Evolutionary conservation across 2,329 filamentous ascomycete genomes (phyloP), one percentile per base, ranked within the genome.

Genomic region (Phyllosticta capitalensis): DNA sequence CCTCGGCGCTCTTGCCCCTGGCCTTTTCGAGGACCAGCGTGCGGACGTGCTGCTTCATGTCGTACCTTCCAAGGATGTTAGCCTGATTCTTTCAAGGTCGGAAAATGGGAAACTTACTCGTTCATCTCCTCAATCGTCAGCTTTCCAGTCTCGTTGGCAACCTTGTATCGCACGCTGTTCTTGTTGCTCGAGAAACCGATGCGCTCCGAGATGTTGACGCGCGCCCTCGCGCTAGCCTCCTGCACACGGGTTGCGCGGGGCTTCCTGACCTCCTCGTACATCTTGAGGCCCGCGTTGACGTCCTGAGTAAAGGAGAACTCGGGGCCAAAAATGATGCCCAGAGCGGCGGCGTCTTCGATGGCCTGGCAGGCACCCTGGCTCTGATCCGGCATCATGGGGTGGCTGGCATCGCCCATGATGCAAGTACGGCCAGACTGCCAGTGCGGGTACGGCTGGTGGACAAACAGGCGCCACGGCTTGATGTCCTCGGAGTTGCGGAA

Each of bases 101-200:
- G 28, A 30, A n/a, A n/a, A n/a, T n/a, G n/a, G n/a, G n/a, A n/a
- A n/a, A 38, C 79, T 74, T 73, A 83, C 75, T 76, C 75, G 61
- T 88, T 87, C 83, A 88, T 87, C 68, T 88, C 84, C 63, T 86
- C 83, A 55, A 88, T 86, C 0, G 85, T 87, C 30, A 88, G 67
- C 63, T 85, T 84, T 53, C 81, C 78, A 63, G 75, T 80, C 64
- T 83, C 78, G 56, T 86, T 80, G 63, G 82, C 79, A 0, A 87
- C 84, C 66, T 82, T 83, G 71, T 87, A 87, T 0, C 77, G 79
- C 0, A 78, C 69, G 14, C 73, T 79, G 48, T 78, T 65, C 26
- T 78, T 85, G 66, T 87, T 87, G 45, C 76, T 78, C 0, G 83
- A 86, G 71, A 87, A 87, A 56, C 83, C 83, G 78, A 67, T 69